These are phyloP conservation scores for Yamadazyma sp. DNA, from an alignment of 1,139 yeast species.

Conservation along the genomic window DNA sequence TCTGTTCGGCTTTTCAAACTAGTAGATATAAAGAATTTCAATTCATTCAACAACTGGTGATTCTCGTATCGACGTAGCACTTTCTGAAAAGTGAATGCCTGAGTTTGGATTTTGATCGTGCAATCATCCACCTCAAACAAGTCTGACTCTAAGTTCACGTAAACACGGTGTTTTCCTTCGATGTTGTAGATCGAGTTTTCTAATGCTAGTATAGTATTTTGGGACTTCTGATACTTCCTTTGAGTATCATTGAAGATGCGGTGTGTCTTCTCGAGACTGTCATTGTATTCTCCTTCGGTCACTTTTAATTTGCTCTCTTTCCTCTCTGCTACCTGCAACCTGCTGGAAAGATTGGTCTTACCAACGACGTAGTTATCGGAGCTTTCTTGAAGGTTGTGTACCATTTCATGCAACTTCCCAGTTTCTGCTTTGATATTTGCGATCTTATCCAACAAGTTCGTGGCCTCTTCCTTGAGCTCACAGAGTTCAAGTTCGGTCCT, in stretches of 20 bases:
- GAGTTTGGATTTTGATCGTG: conserved; percentile 2
- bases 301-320: conserved; percentile 12
- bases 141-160: conserved; percentile 4
- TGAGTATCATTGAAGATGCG: conserved; percentile 13
- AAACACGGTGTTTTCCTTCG: conserved; percentile 25
- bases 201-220: conserved; percentile 36
- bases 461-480: conserved; percentile 1
- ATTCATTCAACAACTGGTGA: conserved; percentile 10
- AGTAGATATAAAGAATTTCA: conserved; percentile 10
- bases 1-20: conserved; percentile 5
- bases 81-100: conserved; percentile 22
- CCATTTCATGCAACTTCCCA: conserved; percentile 2
- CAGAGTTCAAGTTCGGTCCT: conserved; percentile 10
- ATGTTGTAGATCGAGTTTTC: conserved; percentile 56
- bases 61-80: conserved; percentile 11
- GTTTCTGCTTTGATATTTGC: conserved; percentile 7
- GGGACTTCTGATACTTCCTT: conserved; percentile 22
- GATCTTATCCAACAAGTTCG: not conserved
- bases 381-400: conserved; percentile 3
- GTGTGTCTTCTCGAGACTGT: conserved; percentile 9
- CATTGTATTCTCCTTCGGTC: conserved; percentile 7
- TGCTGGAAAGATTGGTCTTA: conserved; percentile 8
- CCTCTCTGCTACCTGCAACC: conserved; percentile 11
- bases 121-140: not conserved
- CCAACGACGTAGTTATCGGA: conserved; percentile 8